Evolutionary conservation across 208 protist genomes (phyloP).

Genomic region (Leishmania aethiopica): DNA sequence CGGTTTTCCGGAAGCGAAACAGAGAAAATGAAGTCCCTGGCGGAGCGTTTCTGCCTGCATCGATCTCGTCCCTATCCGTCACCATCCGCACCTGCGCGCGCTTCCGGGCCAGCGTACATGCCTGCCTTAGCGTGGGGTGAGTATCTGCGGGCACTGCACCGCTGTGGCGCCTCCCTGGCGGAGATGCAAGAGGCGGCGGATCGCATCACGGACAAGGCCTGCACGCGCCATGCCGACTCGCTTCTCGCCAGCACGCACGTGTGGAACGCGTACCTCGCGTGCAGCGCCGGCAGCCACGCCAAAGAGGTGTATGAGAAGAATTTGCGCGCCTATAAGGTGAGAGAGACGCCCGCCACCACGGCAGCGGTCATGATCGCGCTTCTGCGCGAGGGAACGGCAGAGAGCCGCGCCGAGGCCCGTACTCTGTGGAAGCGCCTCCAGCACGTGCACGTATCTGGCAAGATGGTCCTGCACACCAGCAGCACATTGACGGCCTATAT

Average conservation of each 20-base stretch:
- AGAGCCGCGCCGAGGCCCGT: slow-evolving; percentile 30
- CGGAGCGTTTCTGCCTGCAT: slow-evolving; percentile 9
- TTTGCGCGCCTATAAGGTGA: slow-evolving; percentile 45
- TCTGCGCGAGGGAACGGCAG: slow-evolving; percentile 19
- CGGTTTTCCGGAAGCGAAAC: background rate
- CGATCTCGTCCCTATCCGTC: background rate
- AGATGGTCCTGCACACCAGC: slow-evolving; percentile 33
- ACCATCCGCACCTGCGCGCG: background rate
- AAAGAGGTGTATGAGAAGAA: slow-evolving; percentile 64
- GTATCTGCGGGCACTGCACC: slow-evolving; percentile 53
- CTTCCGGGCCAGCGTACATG: slow-evolving; percentile 42
- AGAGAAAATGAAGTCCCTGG: background rate
- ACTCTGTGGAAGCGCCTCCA: slow-evolving; percentile 39
- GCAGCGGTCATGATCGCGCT: slow-evolving; percentile 68
- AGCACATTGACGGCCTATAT: slow-evolving; percentile 35
- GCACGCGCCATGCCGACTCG: slow-evolving; percentile 44
- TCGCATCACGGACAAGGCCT: slow-evolving; percentile 49
- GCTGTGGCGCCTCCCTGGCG: slow-evolving; percentile 49
- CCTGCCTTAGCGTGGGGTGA: slow-evolving; percentile 71
- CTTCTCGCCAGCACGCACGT: slow-evolving; percentile 55
- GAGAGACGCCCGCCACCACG: slow-evolving; percentile 46
- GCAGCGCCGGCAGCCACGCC: slow-evolving; percentile 49
- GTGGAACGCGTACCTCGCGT: slow-evolving; percentile 73
- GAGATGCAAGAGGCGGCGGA: slow-evolving; percentile 59
- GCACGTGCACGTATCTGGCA: slow-evolving; percentile 2